Evolutionary conservation across 345 rosid genomes (phyloP), one percentile per base, ranked within the genome.

Genomic region (Viola odorata): DNA sequence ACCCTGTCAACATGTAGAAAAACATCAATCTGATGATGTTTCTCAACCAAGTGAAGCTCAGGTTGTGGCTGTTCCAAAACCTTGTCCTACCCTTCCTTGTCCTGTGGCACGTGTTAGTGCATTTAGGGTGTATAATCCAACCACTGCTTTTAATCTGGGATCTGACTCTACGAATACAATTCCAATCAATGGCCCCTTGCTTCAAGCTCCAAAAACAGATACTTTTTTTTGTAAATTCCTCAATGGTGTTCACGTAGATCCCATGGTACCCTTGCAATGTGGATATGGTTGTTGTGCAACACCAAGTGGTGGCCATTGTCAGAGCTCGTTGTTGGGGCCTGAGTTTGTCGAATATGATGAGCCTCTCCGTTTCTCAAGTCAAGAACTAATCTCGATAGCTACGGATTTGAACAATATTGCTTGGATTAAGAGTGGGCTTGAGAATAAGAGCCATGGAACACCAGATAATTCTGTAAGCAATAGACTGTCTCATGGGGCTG

Each of bases 321-420:
- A 56, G 44, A 65, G 70, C 63, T 80, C 87, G 1, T 62, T 92
- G 55, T 62, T 85, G 77, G 98, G 98, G 45, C 90, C 90, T 1
- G 97, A 85, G 70, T 92, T 92, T 63, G 71, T 85, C 39, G 98
- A 89, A 58, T 85, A 81, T 56, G 86, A 84, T 53, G 98, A 89
- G 69, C 73, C 63, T 36, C 82, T 81, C 45, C 50, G 72, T 39
- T 76, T 83, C 69, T 78, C 83, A 12, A 80, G 81, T 73, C 85
- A 81, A 53, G 94, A 89, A 65, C 63, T 92, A 53, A 78, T 89
- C 67, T 82, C 91, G 61, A 67, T 87, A 62, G 96, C 96, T 15
- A 85, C 96, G 0, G 96, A 92, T 69, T 68, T 92, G 76, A 89
- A 85, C 82, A 87, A 80, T 67, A 85, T 89, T 53, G 88, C 97